These are phyloP conservation scores for Aspergillus sp. DNA, from an alignment of 2,329 filamentous ascomycete species.

Conservation along the genomic window DNA sequence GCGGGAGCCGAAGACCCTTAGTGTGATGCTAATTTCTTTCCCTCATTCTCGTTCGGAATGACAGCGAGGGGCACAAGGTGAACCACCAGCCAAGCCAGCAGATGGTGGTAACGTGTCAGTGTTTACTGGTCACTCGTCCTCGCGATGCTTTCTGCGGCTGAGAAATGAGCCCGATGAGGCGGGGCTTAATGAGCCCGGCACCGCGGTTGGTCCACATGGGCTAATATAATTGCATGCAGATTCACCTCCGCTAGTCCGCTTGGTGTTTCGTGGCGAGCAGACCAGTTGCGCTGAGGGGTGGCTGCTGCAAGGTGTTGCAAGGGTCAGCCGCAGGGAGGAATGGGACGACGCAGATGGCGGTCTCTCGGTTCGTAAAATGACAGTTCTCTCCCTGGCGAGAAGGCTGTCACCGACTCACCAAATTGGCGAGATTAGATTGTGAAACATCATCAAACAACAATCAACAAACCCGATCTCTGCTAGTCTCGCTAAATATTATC, in stretches of 20 bases:
- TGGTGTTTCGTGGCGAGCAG: neutral
- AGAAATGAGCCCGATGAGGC: constrained; percentile 6
- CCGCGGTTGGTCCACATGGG: constrained; percentile 7
- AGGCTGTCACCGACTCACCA: neutral
- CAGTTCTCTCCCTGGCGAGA: neutral
- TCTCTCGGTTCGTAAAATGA: neutral
- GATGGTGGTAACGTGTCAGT: constrained; percentile 2
- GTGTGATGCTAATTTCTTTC: constrained; percentile 3
- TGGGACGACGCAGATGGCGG: neutral
- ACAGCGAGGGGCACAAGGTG: neutral
- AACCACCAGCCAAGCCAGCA: neutral
- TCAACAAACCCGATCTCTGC: constrained; percentile 1
- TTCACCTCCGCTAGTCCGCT: constrained; percentile 1
- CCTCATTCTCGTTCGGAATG: neutral
- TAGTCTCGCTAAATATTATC: constrained; percentile 13
- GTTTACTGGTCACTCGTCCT: constrained; percentile 1
- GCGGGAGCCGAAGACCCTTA: neutral
- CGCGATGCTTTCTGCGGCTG: constrained; percentile 4
- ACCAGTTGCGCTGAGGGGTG: neutral
- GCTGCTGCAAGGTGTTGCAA: neutral
- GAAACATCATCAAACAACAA: constrained; percentile 4
- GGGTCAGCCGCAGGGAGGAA: constrained; percentile 4
- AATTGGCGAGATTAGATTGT: neutral
- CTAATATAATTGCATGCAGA: constrained; percentile 9
- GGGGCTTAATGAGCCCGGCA: constrained; percentile 4